These are phyloP conservation scores for Venturia pyrina DNA, from an alignment of 2,329 filamentous ascomycete species.

Conservation along the genomic window DNA sequence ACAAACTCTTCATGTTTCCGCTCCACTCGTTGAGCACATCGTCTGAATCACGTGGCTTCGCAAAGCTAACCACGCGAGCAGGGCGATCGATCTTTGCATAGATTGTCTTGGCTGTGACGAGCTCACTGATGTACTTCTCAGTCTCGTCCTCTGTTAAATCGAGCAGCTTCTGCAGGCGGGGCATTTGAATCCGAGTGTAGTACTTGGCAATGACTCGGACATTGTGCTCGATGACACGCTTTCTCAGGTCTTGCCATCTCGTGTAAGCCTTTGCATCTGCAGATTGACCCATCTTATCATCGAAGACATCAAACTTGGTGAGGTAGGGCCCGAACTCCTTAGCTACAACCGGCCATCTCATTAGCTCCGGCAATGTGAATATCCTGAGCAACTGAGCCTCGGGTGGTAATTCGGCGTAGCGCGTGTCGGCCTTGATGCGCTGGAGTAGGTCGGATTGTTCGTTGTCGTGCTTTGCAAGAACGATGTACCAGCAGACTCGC, in stretches of 20 bases:
- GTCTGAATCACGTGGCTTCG: conserved; percentile 87
- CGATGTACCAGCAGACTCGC: conserved; percentile 94
- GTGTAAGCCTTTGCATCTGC: conserved; percentile 70
- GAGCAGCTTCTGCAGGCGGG: conserved; percentile 77
- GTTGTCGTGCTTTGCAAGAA: conserved; percentile 94
- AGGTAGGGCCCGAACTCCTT: conserved; percentile 83
- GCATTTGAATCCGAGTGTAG: conserved; percentile 94
- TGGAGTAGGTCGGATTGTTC: conserved; percentile 96
- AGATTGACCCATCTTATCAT: conserved; percentile 37
- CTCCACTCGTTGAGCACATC: conserved; percentile 98
- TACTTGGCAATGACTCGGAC: conserved; percentile 96
- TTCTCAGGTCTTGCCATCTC: conserved; percentile 89
- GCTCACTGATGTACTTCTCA: conserved; percentile 95
- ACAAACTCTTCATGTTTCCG: conserved; percentile 88
- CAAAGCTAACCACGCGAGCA: conserved; percentile 84
- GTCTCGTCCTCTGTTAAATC: conserved; percentile 93
- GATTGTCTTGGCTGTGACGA: conserved; percentile 95
- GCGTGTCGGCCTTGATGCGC: conserved; percentile 76
- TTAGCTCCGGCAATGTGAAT: conserved; percentile 91
- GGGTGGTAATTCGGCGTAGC: conserved; percentile 65
- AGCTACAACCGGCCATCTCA: conserved; percentile 94
- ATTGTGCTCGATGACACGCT: conserved; percentile 98
- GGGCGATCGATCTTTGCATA: conserved; percentile 96
- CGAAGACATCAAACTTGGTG: conserved; percentile 81
- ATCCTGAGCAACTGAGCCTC: conserved; percentile 84